Conservation (phyloP, 1,284 basidiomycete genomes). For the Ganoderma resinaceum region DNA sequence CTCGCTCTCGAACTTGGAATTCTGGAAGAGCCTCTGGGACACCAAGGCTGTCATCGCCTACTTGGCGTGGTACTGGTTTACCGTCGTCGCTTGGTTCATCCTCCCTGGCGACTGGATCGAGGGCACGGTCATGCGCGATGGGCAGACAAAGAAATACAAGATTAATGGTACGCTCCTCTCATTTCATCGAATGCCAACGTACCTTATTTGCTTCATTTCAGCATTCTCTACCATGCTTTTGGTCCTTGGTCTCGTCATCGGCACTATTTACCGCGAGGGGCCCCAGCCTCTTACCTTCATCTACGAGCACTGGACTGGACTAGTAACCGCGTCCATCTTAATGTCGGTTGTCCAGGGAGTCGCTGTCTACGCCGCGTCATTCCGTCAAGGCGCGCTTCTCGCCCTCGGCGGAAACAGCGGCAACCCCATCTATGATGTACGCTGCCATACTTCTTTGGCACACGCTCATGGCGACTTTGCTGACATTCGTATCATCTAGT, state of each 20-base stretch:
- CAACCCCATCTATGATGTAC: conserved; percentile 89
- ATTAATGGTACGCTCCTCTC: conserved; percentile 80
- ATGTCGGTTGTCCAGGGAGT: conserved; percentile 83
- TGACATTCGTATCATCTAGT: conserved; percentile 56
- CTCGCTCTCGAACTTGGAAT: conserved; percentile 58
- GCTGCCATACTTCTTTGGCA: conserved; percentile 40
- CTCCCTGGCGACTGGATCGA: conserved; percentile 90
- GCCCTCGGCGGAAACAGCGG: conserved; percentile 94
- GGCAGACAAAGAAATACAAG: conserved; percentile 85
- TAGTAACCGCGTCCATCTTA: conserved; percentile 84
- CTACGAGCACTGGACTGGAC: conserved; percentile 92
- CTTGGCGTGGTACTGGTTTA: conserved; percentile 91
- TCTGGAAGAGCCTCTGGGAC: conserved; percentile 84
- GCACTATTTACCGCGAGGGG: conserved; percentile 77
- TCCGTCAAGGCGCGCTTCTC: conserved; percentile 72
- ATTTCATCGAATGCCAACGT: neutral
- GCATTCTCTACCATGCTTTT: conserved; percentile 90
- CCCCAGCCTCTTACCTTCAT: conserved; percentile 86
- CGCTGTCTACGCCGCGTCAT: conserved; percentile 80
- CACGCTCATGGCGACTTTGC: conserved; percentile 7
- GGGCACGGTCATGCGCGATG: conserved; percentile 82
- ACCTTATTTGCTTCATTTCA: conserved; percentile 38
- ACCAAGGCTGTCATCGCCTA: conserved; percentile 80
- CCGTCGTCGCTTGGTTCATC: conserved; percentile 82
- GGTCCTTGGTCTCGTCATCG: conserved; percentile 73